Conservation (phyloP, 768 basidiomycete genomes). For the Rhizopogon vinicolor region DNA sequence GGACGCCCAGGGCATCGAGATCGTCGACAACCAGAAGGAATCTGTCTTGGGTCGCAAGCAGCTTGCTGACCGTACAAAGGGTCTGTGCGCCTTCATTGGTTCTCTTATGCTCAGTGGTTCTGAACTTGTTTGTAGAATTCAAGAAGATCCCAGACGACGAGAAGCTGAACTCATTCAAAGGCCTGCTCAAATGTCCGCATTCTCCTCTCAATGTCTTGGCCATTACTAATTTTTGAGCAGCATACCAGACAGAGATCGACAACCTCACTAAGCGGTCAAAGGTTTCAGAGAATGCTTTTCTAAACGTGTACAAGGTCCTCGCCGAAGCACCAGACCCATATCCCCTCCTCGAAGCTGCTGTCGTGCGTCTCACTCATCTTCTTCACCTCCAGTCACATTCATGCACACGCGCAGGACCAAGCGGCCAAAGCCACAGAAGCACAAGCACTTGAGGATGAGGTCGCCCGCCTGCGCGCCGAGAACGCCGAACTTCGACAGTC, state of each 20-base stretch:
- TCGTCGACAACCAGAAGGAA: constrained; percentile 99
- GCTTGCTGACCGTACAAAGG: constrained; percentile 93
- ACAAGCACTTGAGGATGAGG: constrained; percentile 66
- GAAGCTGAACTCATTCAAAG: constrained; percentile 85
- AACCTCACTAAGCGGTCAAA: constrained; percentile 91
- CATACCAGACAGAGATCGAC: constrained; percentile 97
- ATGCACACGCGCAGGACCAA: constrained; percentile 63
- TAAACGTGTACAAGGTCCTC: constrained; percentile 94
- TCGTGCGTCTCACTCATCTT: constrained; percentile 43
- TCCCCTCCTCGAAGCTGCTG: constrained; percentile 90
- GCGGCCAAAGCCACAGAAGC: constrained; percentile 85
- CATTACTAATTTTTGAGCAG: constrained; percentile 31
- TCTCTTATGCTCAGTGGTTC: not conserved
- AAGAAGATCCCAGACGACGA: constrained; percentile 91
- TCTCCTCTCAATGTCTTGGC: not conserved
- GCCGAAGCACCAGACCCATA: constrained; percentile 98
- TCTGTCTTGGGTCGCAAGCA: constrained; percentile 90
- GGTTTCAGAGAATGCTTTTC: constrained; percentile 88
- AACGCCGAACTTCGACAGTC: constrained; percentile 80
- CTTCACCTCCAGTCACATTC: not conserved
- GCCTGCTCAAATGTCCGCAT: constrained; percentile 73
- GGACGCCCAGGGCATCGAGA: constrained; percentile 88
- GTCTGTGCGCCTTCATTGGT: constrained; percentile 33
- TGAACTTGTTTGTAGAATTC: constrained; percentile 60
- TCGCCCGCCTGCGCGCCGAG: constrained; percentile 72